A percentile compares a stretch with the other conserved stretches of the same genome.
Conservation (phyloP, 2,329 filamentous ascomycete genomes). For the Paraconiothyrium sp. region DNA sequence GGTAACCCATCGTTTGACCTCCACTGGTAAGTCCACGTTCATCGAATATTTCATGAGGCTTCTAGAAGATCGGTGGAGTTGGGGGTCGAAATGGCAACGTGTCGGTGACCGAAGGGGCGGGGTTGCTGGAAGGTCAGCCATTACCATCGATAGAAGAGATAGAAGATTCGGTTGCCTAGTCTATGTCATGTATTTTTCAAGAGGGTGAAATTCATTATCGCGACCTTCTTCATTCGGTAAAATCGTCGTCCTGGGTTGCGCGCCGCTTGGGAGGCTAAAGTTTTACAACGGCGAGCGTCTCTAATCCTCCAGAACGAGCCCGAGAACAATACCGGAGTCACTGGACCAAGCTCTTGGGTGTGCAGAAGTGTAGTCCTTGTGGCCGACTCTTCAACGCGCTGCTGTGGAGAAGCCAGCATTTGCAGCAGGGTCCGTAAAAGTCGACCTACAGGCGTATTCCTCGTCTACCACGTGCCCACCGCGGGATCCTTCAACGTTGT, state of each 20-base stretch:
- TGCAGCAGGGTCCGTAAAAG: not conserved
- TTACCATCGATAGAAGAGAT: not conserved
- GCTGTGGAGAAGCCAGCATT: not conserved
- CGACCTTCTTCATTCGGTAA: not conserved
- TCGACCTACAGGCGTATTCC: not conserved
- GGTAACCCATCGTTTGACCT: not conserved
- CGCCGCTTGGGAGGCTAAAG: no score
- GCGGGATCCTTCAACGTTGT: no score
- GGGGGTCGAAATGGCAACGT: not conserved
- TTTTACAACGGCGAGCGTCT: not conserved
- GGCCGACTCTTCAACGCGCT: not conserved
- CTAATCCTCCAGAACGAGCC: slow-evolving; percentile 1
- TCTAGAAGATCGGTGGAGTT: not conserved
- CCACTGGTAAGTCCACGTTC: not conserved
- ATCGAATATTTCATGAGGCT: not conserved
- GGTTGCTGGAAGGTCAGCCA: not conserved
- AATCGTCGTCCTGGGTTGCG: no score
- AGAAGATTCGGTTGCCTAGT: not conserved
- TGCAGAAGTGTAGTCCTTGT: not conserved
- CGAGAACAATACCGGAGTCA: not conserved
- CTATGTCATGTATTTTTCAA: not conserved
- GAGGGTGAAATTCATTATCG: not conserved
- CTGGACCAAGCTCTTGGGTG: not conserved
- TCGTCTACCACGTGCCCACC: not conserved
- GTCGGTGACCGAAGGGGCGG: slow-evolving; percentile 11